Evolutionary conservation across 2,329 filamentous ascomycete species (phyloP).

Genomic region (Pseudogymnoascus sp.): DNA sequence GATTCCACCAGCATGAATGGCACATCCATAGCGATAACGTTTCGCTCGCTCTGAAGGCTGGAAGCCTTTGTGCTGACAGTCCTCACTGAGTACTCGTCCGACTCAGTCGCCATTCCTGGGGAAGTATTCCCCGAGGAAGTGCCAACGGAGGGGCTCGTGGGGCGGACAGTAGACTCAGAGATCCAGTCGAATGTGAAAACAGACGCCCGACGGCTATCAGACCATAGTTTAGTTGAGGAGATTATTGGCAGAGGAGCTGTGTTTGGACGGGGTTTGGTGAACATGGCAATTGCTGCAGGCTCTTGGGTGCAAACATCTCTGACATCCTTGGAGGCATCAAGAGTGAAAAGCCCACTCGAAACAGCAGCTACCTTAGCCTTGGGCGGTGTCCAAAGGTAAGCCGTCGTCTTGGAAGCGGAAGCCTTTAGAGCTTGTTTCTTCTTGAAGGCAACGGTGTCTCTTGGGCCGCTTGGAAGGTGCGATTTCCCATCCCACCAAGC

Average conservation of each 20-base stretch:
- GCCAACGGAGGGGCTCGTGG: slow-evolving; percentile 23
- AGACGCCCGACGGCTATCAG: slow-evolving; percentile 15
- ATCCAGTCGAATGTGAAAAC: slow-evolving; percentile 22
- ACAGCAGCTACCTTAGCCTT: not conserved
- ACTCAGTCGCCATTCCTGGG: slow-evolving; percentile 22
- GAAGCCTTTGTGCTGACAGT: slow-evolving; percentile 28
- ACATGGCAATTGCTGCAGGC: slow-evolving; percentile 22
- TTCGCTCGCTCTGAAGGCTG: slow-evolving; percentile 17
- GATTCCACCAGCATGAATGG: slow-evolving; percentile 9
- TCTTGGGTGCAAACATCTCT: slow-evolving; percentile 16
- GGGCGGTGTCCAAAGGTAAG: slow-evolving; percentile 16
- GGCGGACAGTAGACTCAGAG: slow-evolving; percentile 26
- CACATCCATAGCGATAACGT: slow-evolving; percentile 5
- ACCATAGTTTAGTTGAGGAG: slow-evolving; percentile 23
- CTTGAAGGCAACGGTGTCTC: slow-evolving; percentile 17
- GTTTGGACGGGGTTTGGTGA: slow-evolving; percentile 16
- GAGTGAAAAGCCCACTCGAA: slow-evolving; percentile 18
- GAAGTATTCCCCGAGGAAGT: slow-evolving; percentile 21
- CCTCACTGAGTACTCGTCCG: slow-evolving; percentile 24
- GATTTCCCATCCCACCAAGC: slow-evolving; percentile 12
- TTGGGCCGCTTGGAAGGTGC: slow-evolving; percentile 18
- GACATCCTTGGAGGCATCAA: slow-evolving; percentile 8
- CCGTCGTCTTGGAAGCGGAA: not conserved
- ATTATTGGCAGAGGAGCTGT: slow-evolving; percentile 13
- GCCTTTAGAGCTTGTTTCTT: not conserved